phyloP scores from a whole-genome alignment of 768 basidiomycete species.

The Termitomyces sp. region DNA sequence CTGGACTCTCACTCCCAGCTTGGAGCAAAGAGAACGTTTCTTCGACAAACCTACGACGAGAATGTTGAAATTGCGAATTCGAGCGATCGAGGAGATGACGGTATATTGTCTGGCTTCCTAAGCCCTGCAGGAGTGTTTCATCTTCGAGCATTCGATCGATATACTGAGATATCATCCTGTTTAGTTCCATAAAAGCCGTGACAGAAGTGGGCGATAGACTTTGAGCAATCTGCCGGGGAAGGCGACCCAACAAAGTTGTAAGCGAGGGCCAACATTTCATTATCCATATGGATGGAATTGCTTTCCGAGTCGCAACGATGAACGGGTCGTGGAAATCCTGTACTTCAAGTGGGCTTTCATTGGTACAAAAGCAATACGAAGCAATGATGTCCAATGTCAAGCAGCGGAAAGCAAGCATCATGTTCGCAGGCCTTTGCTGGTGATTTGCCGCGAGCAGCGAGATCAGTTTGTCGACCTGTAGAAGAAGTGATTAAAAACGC shows the following conservation, averaged over 20 bases:
- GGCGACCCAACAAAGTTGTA: conserved; percentile 1
- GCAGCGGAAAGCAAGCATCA: conserved; percentile 36
- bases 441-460: conserved; percentile 12
- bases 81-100: conserved; percentile 15
- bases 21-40: conserved; percentile 31
- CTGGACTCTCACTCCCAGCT: conserved; percentile 33
- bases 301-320: conserved; percentile 23
- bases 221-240: conserved; percentile 12
- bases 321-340: conserved; percentile 29
- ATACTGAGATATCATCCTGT: conserved; percentile 7
- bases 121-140: conserved; percentile 2
- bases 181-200: conserved; percentile 8
- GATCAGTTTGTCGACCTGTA: conserved; percentile 27
- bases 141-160: conserved; percentile 13
- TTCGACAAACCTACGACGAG: conserved; percentile 18
- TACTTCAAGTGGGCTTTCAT: conserved; percentile 23
- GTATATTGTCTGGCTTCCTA: conserved; percentile 16
- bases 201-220: conserved; percentile 5
- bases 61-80: not conserved
- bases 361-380: conserved; percentile 32
- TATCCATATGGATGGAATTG: conserved; percentile 24
- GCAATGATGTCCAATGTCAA: conserved; percentile 38
- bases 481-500: not conserved
- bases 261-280: conserved; percentile 27
- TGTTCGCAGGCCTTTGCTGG: conserved; percentile 20